phyloP scores from a whole-genome alignment of 2,329 filamentous ascomycete genomes.

The Aschersonia sp. region DNA sequence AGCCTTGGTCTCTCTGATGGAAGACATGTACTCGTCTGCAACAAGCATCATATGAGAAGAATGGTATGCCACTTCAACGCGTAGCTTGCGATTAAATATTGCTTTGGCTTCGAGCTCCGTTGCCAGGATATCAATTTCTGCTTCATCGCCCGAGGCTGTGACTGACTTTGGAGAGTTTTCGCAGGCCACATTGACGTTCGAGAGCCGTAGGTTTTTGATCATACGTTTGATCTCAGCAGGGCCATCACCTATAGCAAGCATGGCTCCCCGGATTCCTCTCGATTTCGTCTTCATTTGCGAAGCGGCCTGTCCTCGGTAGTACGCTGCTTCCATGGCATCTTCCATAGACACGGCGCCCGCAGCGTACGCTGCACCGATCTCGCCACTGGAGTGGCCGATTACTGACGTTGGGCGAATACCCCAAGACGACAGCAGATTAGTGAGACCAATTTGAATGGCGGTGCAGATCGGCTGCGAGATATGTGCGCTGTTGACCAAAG shows the following conservation, averaged over 20 bases:
- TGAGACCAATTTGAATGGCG: conserved; percentile 31
- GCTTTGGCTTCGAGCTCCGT: conserved; percentile 21
- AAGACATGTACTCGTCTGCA: conserved; percentile 29
- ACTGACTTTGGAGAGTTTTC: conserved; percentile 37
- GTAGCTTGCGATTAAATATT: conserved; percentile 31
- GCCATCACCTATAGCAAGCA: conserved; percentile 39
- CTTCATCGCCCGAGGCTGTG: conserved; percentile 34
- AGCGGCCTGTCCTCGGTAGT: conserved; percentile 30
- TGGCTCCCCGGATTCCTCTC: conserved; percentile 28
- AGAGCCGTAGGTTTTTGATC: conserved; percentile 13
- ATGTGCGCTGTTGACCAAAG: conserved; percentile 20
- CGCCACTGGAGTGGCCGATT: conserved; percentile 31
- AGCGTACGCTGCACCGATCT: conserved; percentile 32
- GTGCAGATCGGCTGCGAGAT: conserved; percentile 29
- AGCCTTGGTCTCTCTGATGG: conserved; percentile 9
- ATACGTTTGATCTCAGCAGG: conserved; percentile 25
- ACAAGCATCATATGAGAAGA: conserved; percentile 38
- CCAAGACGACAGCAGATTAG: conserved; percentile 27
- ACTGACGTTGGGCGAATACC: conserved; percentile 23
- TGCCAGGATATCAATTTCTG: conserved; percentile 26
- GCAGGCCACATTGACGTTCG: conserved; percentile 19
- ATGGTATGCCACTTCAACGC: conserved; percentile 37
- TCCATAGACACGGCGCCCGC: conserved; percentile 27
- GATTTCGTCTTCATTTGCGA: conserved; percentile 24
- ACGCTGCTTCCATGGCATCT: conserved; percentile 32